Percentiles rank a stretch among this genome's conserved stretches.
phyloP scores from a whole-genome alignment of 495 filamentous ascomycete genomes.

The Lasiosphaeria ovina region DNA sequence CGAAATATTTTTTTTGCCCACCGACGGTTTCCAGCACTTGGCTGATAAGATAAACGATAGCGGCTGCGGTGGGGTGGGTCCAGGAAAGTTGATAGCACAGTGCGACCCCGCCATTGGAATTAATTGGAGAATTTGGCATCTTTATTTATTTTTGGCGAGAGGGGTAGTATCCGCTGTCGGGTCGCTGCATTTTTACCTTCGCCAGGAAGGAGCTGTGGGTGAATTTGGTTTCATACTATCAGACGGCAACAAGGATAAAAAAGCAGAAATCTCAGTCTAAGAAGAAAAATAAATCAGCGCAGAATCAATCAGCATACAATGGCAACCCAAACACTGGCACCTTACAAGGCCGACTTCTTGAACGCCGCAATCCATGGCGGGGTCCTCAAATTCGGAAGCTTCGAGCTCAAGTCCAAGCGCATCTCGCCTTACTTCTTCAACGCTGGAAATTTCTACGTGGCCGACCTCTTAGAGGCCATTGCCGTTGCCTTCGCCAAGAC shows the following conservation, averaged over 20 bases:
- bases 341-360: constrained; percentile 66
- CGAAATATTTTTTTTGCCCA: constrained; percentile 34
- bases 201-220: too few relatives aligned
- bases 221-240: too few relatives aligned
- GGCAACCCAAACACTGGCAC: constrained; percentile 27
- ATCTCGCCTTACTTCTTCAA: constrained; percentile 99
- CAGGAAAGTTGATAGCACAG: background rate
- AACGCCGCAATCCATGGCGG: constrained; percentile 66
- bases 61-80: background rate
- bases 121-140: background rate
- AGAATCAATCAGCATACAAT: background rate
- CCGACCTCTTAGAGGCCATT: constrained; percentile 68
- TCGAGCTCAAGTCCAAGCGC: constrained; percentile 86
- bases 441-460: constrained; percentile 79
- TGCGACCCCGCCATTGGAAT: constrained; percentile 8
- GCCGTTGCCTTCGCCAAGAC: constrained; percentile 76
- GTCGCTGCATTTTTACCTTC: too few relatives aligned
- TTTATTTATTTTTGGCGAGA: too few relatives aligned
- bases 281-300: too few relatives aligned
- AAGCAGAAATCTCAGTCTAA: too few relatives aligned
- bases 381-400: constrained; percentile 85
- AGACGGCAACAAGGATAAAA: too few relatives aligned
- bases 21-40: constrained; percentile 9
- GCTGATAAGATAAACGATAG: constrained; percentile 32
- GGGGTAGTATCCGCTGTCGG: too few relatives aligned